Conservation (phyloP, 2,329 filamentous ascomycete species). For the Penicillium polonicum region DNA sequence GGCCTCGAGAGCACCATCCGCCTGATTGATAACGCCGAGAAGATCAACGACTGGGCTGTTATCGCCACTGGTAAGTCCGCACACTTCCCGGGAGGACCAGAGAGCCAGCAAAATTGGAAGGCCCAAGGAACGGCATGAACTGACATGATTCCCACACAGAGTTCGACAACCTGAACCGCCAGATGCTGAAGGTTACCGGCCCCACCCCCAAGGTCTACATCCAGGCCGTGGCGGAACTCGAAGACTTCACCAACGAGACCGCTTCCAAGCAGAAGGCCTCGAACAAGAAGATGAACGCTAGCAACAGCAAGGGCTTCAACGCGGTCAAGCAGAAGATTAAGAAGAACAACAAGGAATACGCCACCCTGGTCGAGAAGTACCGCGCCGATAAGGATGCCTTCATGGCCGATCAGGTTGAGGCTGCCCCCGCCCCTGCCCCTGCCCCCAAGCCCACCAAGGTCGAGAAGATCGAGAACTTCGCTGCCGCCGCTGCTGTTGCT, state of each 20-base stretch:
- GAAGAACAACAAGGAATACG: slow-evolving; percentile 97
- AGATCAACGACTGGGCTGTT: slow-evolving; percentile 96
- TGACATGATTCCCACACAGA: slow-evolving; percentile 53
- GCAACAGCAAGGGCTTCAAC: slow-evolving; percentile 89
- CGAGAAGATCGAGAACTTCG: slow-evolving; percentile 32
- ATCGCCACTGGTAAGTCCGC: slow-evolving; percentile 74
- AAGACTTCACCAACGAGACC: slow-evolving; percentile 91
- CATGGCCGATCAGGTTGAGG: slow-evolving; percentile 81
- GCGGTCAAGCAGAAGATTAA: slow-evolving; percentile 97
- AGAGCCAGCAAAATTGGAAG: background rate
- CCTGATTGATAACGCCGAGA: slow-evolving; percentile 92
- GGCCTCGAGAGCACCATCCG: slow-evolving; percentile 88
- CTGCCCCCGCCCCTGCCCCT: slow-evolving; percentile 44
- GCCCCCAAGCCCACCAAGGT: slow-evolving; percentile 53
- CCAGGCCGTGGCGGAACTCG: slow-evolving; percentile 87
- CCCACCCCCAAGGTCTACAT: slow-evolving; percentile 88
- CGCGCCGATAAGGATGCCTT: slow-evolving; percentile 79
- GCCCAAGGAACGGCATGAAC: slow-evolving; percentile 7
- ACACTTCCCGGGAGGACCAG: background rate
- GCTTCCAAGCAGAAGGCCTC: slow-evolving; percentile 94
- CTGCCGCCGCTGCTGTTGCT: slow-evolving; percentile 51
- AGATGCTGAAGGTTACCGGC: slow-evolving; percentile 74
- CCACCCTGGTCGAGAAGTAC: slow-evolving; percentile 82
- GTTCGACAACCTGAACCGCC: slow-evolving; percentile 90
- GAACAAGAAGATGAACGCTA: slow-evolving; percentile 98